phyloP scores from a whole-genome alignment of 2,329 filamentous ascomycete species.

The Diaporthe australafricana region DNA sequence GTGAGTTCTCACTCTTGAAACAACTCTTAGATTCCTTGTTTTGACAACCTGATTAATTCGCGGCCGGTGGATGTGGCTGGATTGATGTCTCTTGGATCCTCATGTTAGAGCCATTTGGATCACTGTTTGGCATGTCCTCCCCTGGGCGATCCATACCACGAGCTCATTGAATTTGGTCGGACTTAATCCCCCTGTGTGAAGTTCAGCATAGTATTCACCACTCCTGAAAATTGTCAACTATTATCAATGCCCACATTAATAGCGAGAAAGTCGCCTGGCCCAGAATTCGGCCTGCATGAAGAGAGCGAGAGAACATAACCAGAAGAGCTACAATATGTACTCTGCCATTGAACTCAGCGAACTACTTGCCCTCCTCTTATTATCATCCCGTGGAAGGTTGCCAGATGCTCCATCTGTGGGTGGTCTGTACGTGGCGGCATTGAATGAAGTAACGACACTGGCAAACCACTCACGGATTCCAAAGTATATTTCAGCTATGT shows the following conservation, averaged over 20 bases:
- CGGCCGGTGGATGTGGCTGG: neutral
- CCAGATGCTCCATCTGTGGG: neutral
- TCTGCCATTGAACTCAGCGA: neutral
- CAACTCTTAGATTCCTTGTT: neutral
- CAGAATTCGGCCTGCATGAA: too few relatives aligned
- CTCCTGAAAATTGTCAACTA: too few relatives aligned
- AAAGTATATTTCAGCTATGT: neutral
- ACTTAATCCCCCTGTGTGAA: neutral
- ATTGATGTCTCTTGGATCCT: neutral
- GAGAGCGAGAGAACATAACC: neutral
- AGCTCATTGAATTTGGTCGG: neutral
- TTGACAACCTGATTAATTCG: neutral
- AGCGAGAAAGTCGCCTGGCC: neutral
- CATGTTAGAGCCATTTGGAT: neutral
- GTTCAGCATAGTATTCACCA: too few relatives aligned
- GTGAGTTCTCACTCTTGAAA: neutral
- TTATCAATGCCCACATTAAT: too few relatives aligned
- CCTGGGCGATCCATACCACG: neutral
- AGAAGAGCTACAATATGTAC: neutral
- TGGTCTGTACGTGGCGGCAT: neutral
- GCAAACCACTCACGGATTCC: too few relatives aligned
- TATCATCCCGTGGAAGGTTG: neutral
- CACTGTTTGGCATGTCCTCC: neutral
- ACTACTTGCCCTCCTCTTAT: neutral
- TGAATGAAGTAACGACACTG: neutral